phyloP scores from a whole-genome alignment of 148 eudicot genomes.

The Vaccinium myrtillus region DNA sequence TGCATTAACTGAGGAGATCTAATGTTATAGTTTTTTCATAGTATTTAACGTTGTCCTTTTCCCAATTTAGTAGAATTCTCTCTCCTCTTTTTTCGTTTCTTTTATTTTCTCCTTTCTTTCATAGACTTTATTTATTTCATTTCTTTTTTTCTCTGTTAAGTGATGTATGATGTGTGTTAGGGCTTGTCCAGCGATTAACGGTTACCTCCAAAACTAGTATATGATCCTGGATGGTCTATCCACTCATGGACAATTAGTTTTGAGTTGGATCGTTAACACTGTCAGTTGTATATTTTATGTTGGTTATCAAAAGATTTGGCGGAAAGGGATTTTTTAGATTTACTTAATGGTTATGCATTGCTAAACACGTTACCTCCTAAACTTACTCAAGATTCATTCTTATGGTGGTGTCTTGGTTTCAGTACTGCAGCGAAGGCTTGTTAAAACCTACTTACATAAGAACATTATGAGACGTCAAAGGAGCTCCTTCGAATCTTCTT shows the following conservation, averaged over 20 bases:
- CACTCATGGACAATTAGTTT: not conserved
- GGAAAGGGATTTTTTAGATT: not conserved
- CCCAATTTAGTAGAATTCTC: not conserved
- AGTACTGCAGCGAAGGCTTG: not conserved
- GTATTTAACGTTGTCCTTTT: not conserved
- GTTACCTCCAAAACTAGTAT: not conserved
- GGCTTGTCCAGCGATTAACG: not conserved
- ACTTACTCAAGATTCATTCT: not conserved
- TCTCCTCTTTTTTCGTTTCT: not conserved
- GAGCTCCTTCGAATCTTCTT: conserved; percentile 36
- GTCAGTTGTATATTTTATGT: not conserved
- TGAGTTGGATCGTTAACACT: not conserved
- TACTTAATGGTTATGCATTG: not conserved
- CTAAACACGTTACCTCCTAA: not conserved
- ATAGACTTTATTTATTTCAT: not conserved
- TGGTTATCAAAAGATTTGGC: not conserved
- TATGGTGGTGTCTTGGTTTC: not conserved
- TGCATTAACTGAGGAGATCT: not conserved
- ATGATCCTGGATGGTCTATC: not conserved
- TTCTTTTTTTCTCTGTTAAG: too few species aligned
- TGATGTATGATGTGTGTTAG: not conserved
- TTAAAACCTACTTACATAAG: not conserved
- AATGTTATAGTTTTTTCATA: not conserved
- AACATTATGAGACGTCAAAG: conserved; percentile 46
- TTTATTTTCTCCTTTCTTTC: not conserved